Evolutionary conservation across 2,329 filamentous ascomycete genomes (phyloP), one percentile per base, ranked within the genome.

Genomic region (Myriosclerotinia curreyana): DNA sequence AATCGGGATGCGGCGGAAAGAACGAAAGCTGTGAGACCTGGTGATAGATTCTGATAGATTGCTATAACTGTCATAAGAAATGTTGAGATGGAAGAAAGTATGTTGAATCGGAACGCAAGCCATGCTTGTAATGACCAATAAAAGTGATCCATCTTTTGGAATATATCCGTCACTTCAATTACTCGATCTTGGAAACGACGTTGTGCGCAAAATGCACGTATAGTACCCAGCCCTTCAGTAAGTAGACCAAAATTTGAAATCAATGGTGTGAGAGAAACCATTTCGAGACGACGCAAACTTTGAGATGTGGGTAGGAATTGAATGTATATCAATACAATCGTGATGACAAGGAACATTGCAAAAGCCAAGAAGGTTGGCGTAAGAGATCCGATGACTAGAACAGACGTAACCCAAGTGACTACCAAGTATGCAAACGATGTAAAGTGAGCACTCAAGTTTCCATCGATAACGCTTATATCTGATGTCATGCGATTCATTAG

Each of bases 71-170:
- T 91, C 60, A 96, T 78, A 0, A 86, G 77, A 65, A 94, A 89
- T 0, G 90, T 92, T 9, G 91, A 91, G 4, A 84, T 74, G 0
- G 89, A 89, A 0, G 91, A 91, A 7, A 93, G 77, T 11, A 80
- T 76, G 69, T 91, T 88, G 64, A 95, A 94, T 15, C 92, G 86
- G 71, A 89, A 92, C 74, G 87, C 87, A 2, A 96, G 81, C 92
- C 92, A 96, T 9, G 86, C 86, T 69, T 96, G 91, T 51, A 96
- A 81, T 65, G 87, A 90, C 89, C 92, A 96, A 77, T 96, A 96
- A 77, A 96, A 96, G 75, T 97, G 93, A 71, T 97, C 93, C 83
- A 96, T 95, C 74, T 92, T 92, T 75, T 96, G 93, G 73, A 96
- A 96, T 22, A 87, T 86, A 72, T 96, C 92, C 0, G 92, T 92